Conservation (phyloP, 208 protist genomes). For the Angomonas ambiguus region DNA sequence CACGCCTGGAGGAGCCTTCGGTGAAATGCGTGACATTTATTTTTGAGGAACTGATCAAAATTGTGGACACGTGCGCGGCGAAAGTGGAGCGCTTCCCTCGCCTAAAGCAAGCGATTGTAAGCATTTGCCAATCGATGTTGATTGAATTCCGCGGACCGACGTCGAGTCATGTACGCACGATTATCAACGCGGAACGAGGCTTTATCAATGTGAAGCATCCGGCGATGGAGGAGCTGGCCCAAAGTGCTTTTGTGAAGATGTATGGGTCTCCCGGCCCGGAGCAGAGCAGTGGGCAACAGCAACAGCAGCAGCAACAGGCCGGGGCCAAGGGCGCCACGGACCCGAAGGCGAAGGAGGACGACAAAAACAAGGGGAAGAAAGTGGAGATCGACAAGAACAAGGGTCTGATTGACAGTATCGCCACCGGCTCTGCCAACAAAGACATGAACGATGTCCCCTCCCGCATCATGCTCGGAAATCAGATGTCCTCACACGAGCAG, state of each 20-base stretch:
- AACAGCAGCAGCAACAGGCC: constrained; percentile 8
- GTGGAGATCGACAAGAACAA: constrained; percentile 50
- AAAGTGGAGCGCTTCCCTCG: constrained; percentile 89
- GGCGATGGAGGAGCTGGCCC: constrained; percentile 78
- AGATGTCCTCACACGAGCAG: constrained; percentile 71
- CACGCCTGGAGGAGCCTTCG: constrained; percentile 91
- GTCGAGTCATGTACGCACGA: constrained; percentile 85
- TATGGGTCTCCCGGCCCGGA: constrained; percentile 34
- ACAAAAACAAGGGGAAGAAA: constrained; percentile 32
- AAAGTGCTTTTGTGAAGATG: constrained; percentile 74
- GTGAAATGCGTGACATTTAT: constrained; percentile 95
- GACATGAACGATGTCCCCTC: constrained; percentile 77
- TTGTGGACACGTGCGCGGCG: constrained; percentile 72
- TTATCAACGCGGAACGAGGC: constrained; percentile 94
- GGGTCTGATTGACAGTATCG: constrained; percentile 32
- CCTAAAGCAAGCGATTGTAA: constrained; percentile 81
- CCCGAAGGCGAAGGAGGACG: constrained; percentile 25
- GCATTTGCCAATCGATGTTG: constrained; percentile 85
- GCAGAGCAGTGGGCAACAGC: neutral
- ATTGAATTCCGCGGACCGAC: constrained; percentile 75
- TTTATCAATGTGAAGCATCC: constrained; percentile 97
- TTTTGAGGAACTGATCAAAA: constrained; percentile 95
- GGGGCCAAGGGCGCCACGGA: neutral
- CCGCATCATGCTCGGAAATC: constrained; percentile 70
- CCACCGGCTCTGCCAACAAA: neutral